Conservation (phyloP, 2,329 filamentous ascomycete species). For the Fusarium albidum region DNA sequence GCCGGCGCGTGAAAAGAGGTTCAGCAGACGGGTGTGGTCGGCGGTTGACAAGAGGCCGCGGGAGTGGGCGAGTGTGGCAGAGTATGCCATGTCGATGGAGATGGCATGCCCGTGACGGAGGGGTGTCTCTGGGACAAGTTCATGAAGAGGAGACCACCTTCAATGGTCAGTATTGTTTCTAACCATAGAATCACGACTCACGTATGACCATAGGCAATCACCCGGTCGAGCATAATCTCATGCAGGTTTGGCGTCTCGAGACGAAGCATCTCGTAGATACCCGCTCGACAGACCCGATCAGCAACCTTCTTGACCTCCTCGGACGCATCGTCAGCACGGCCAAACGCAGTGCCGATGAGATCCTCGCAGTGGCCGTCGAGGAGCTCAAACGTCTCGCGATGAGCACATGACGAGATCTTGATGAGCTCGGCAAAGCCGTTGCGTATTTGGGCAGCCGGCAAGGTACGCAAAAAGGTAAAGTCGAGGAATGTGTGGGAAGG, state of each 20-base stretch:
- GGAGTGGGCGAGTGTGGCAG: constrained; percentile 70
- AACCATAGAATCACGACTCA: too few relatives aligned
- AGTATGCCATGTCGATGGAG: constrained; percentile 80
- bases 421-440: constrained; percentile 80
- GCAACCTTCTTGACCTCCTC: constrained; percentile 66
- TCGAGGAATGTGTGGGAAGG: constrained; percentile 77
- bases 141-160: constrained; percentile 77
- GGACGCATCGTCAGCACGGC: constrained; percentile 64
- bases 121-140: constrained; percentile 72
- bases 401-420: constrained; percentile 77
- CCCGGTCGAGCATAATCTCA: constrained; percentile 75
- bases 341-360: constrained; percentile 71
- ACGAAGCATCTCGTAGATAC: constrained; percentile 77
- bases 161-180: too few relatives aligned
- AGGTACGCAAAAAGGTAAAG: constrained; percentile 74
- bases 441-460: constrained; percentile 72
- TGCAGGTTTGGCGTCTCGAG: constrained; percentile 77
- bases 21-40: constrained; percentile 70
- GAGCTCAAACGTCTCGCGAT: constrained; percentile 70
- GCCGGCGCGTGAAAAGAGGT: constrained; percentile 73
- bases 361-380: constrained; percentile 75
- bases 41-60: constrained; percentile 67
- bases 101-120: constrained; percentile 78
- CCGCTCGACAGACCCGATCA: constrained; percentile 73
- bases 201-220: constrained; percentile 79